These are phyloP conservation scores for Thraustochytrium striatum DNA, from an alignment of 352 stramenopile species.

Conservation along the genomic window DNA sequence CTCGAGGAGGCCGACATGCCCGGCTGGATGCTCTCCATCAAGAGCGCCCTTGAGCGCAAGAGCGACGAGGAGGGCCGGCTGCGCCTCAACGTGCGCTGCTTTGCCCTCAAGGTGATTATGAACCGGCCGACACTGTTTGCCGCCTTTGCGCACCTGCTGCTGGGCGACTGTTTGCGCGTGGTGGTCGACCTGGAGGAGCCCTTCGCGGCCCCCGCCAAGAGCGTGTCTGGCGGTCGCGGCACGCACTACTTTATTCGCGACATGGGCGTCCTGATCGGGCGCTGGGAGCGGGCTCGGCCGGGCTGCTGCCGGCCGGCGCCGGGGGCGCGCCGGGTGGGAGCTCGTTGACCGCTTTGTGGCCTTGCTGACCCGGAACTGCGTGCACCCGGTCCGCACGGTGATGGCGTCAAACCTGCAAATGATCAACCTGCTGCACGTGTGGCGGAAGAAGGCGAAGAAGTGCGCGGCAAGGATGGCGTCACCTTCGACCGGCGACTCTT, in stretches of 20 bases:
- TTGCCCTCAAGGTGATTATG: constrained; percentile 28
- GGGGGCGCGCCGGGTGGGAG: background rate
- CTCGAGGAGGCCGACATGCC: background rate
- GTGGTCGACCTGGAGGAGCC: constrained; percentile 24
- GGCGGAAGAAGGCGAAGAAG: constrained; percentile 30
- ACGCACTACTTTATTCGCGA: constrained; percentile 34
- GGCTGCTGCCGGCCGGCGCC: background rate
- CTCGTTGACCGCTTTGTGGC: background rate
- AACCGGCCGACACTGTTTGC: constrained; percentile 41
- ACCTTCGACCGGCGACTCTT: background rate
- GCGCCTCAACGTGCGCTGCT: background rate
- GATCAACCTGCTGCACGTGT: constrained; percentile 14
- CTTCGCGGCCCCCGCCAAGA: background rate
- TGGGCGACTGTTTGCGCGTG: background rate
- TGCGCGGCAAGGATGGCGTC: background rate
- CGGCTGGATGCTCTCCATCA: background rate
- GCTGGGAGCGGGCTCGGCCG: constrained; percentile 18
- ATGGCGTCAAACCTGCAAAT: constrained; percentile 37
- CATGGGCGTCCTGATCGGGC: constrained; percentile 19
- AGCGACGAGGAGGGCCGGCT: background rate
- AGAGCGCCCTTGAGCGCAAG: background rate
- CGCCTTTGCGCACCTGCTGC: background rate
- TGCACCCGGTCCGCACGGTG: background rate
- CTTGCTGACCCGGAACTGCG: background rate
- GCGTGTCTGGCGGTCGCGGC: background rate